Conservation (phyloP, 306 rosid species). For the Leucaena leucocephala region DNA sequence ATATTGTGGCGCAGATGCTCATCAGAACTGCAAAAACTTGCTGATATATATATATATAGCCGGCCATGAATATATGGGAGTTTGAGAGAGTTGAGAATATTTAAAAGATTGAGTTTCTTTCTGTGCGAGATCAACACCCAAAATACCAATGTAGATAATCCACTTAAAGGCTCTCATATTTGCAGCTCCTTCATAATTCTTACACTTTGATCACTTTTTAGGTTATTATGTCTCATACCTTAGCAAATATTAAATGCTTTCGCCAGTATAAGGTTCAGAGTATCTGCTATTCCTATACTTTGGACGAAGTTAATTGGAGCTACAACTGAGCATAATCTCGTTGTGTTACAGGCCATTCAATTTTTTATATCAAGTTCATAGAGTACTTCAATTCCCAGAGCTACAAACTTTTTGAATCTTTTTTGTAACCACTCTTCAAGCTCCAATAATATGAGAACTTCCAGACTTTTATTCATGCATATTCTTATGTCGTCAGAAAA, state of each 20-base stretch:
- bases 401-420: not conserved
- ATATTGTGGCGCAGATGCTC: not conserved
- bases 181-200: not conserved
- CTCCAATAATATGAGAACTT: not conserved
- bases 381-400: not conserved
- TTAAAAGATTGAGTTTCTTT: not conserved
- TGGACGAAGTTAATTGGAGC: too few species aligned
- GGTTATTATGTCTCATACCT: too few species aligned
- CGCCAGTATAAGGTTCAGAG: not conserved
- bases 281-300: not conserved
- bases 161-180: not conserved
- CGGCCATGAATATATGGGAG: not conserved
- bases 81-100: not conserved
- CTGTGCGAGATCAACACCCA: not conserved
- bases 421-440: not conserved
- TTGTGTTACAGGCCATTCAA: too few species aligned
- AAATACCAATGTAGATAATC: not conserved
- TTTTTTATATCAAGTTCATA: not conserved
- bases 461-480: too few species aligned
- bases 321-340: too few species aligned
- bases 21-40: not conserved
- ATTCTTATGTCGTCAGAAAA: not conserved
- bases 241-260: not conserved
- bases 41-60: constrained; percentile 23
- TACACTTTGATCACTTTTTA: not conserved